Conservation (phyloP, 2,329 filamentous ascomycete genomes). For the Arthrobotrys sphaeroides region DNA sequence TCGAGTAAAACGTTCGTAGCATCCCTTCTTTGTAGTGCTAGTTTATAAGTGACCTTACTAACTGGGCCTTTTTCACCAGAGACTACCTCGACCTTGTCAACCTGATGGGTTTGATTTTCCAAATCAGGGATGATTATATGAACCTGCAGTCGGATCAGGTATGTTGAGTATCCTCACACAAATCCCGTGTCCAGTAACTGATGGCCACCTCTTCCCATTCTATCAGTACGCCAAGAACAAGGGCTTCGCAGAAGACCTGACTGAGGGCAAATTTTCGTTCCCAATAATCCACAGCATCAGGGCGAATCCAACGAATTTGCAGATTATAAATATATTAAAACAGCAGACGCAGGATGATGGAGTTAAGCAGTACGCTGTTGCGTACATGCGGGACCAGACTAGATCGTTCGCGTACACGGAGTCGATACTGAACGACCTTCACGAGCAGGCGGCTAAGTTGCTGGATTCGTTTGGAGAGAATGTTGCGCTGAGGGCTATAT, state of each 20-base stretch:
- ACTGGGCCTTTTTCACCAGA: slow-evolving; percentile 58
- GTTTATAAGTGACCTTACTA: too few species aligned
- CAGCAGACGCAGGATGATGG: slow-evolving; percentile 87
- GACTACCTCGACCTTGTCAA: slow-evolving; percentile 88
- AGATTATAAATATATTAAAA: slow-evolving; percentile 90
- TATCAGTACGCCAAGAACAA: slow-evolving; percentile 84
- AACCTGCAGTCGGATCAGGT: slow-evolving; percentile 70
- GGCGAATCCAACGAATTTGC: slow-evolving; percentile 75
- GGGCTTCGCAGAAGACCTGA: slow-evolving; percentile 92
- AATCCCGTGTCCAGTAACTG: too few species aligned
- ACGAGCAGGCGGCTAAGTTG: slow-evolving; percentile 71
- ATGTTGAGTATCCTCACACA: slow-evolving; percentile 55
- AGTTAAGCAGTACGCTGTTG: slow-evolving; percentile 89
- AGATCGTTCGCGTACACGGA: slow-evolving; percentile 89
- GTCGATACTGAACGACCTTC: slow-evolving; percentile 72
- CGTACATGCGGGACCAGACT: slow-evolving; percentile 82
- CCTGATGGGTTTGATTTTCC: slow-evolving; percentile 83
- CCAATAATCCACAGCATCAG: slow-evolving; percentile 94
- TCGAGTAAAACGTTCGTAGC: slow-evolving; percentile 48
- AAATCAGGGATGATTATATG: slow-evolving; percentile 92
- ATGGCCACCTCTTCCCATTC: too few species aligned
- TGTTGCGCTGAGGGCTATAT: slow-evolving; percentile 65
- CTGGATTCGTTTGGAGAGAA: slow-evolving; percentile 72
- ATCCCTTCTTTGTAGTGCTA: too few species aligned
- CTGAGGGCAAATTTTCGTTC: slow-evolving; percentile 96